Evolutionary conservation across 2,329 filamentous ascomycete species (phyloP).

Genomic region (Fusarium kyushuense): DNA sequence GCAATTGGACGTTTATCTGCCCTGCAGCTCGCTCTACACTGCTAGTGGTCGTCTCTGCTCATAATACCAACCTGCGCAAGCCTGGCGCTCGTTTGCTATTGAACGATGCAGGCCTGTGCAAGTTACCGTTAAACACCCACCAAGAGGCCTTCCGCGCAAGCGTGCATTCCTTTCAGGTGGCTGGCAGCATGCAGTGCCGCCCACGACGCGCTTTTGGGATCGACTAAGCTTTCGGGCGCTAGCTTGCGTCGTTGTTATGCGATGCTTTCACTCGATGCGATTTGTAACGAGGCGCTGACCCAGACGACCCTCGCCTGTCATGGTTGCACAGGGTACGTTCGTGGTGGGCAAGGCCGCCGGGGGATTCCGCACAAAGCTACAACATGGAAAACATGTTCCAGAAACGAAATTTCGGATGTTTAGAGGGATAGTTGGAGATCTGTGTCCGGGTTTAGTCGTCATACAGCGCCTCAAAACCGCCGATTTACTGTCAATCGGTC

Average conservation of each 20-base stretch:
- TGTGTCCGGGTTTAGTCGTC: slow-evolving; percentile 19
- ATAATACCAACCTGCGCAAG: slow-evolving; percentile 9
- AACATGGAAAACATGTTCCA: slow-evolving; percentile 26
- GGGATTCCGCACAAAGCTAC: slow-evolving; percentile 18
- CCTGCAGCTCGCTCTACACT: background rate
- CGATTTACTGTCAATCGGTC: slow-evolving; percentile 28
- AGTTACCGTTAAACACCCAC: slow-evolving; percentile 2
- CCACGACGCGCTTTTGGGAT: slow-evolving; percentile 16
- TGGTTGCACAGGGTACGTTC: slow-evolving; percentile 36
- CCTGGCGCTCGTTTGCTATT: slow-evolving; percentile 21
- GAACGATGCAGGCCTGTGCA: background rate
- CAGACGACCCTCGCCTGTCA: slow-evolving; percentile 25
- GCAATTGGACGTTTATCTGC: background rate
- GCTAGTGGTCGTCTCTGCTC: slow-evolving; percentile 4
- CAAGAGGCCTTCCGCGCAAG: slow-evolving; percentile 6
- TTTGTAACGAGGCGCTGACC: slow-evolving; percentile 37
- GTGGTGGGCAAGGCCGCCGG: slow-evolving; percentile 38
- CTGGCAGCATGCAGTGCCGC: slow-evolving; percentile 3
- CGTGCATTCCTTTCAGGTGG: slow-evolving; percentile 25
- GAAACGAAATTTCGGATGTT: slow-evolving; percentile 17
- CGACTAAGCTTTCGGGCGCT: slow-evolving; percentile 27
- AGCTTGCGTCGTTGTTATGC: slow-evolving; percentile 1
- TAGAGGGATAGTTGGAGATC: slow-evolving; percentile 11
- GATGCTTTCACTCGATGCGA: slow-evolving; percentile 27
- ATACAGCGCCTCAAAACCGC: slow-evolving; percentile 18